Conservation (phyloP, 257 asterid genomes). For the Solanum virginianum region DNA sequence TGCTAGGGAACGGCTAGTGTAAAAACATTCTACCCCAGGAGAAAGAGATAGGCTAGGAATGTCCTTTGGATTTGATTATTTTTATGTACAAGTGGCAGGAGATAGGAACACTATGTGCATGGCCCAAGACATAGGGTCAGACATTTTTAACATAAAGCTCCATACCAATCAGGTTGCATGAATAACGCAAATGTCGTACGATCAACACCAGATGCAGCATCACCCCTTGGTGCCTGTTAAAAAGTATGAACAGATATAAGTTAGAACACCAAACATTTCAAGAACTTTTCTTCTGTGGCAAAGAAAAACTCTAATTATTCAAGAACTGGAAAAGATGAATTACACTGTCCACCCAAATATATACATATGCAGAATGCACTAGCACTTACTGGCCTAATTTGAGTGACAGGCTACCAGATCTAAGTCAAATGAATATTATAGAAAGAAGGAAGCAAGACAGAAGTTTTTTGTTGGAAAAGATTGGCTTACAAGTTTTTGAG, state of each 20-base stretch:
- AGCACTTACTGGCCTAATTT: not conserved
- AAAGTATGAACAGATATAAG: not conserved
- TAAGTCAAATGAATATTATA: not conserved
- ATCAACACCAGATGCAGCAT: constrained; percentile 53
- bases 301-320: not conserved
- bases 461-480: not conserved
- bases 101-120: not conserved
- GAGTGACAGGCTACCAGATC: not conserved
- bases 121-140: not conserved
- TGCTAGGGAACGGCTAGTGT: not conserved
- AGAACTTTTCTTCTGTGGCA: not conserved
- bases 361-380: not conserved
- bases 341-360: not conserved
- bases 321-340: not conserved
- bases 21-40: not conserved
- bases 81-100: not conserved
- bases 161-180: constrained; percentile 96
- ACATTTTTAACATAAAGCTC: not conserved
- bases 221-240: constrained; percentile 66
- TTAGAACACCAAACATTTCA: not conserved
- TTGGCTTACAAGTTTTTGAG: not conserved
- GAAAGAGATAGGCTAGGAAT: not conserved
- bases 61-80: not conserved
- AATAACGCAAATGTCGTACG: constrained; percentile 90
- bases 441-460: not conserved